Evolutionary conservation across 2,329 filamentous ascomycete genomes (phyloP), one percentile per base, ranked within the genome.

Genomic region (Venturia oleaginea): DNA sequence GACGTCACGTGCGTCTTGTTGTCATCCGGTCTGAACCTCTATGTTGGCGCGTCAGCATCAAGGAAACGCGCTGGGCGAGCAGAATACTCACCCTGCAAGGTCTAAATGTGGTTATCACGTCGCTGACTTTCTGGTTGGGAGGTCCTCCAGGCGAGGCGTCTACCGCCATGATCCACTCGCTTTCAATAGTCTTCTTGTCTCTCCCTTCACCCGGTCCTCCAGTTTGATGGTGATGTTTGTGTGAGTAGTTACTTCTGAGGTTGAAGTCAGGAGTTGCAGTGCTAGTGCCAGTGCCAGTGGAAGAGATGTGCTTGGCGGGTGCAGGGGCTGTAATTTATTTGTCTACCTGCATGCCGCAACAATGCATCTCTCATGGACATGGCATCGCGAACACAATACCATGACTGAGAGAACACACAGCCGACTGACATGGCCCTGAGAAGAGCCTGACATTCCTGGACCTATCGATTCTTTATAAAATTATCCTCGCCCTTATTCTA

Each of bases 1-100:
- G 93, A 97, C 10, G 94, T 89, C 66, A 97, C 86, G 68, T 86
- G 82, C 4, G 87, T 85, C 61, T 81, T 79, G 11, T 80, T 76
- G 65, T 71, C 70, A 27, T 75, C 72, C 0, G 77, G 69, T 68
- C 78, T 79, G 75, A 82, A 81, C 66, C 76, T 76, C 73, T 79
- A 71, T 13, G 40, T 15, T 10, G 10, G 3, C n/a, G 42, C 37
- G 37, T 61, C 37, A 61, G 59, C 37, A 61, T 15, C 7, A 19
- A n/a, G 11, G 24, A 5, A 11, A n/a, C 7, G 13, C 59, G 7
- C 17, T 7, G 15, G 22, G 32, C 37, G n/a, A 61, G 59, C 5
- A 22, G 61, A 17, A 7, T 40, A 55, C 64, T 19, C 24, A 65
- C 63, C 40, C 57, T 66, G 30, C 27, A 48, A 34, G 65, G 57